Percentiles rank a stretch among this genome's conserved stretches.
These are phyloP conservation scores for Tubosaeta sp. DNA, from an alignment of 768 basidiomycete species.

Conservation along the genomic window DNA sequence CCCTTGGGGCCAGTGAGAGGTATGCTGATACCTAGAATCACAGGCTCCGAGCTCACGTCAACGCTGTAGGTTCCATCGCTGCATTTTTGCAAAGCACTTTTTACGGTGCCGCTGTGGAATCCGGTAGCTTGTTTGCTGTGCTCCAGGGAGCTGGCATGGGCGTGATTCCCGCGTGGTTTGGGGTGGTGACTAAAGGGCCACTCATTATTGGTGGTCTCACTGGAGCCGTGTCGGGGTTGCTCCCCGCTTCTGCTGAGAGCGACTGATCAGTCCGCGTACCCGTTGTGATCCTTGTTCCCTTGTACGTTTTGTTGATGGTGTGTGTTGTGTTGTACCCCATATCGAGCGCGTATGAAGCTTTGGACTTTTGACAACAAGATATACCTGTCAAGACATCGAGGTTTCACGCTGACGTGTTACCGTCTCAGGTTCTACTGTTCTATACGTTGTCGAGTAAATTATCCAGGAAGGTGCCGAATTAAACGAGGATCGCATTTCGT, in stretches of 20 bases:
- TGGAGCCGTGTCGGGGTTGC: not conserved
- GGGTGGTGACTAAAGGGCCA: not conserved
- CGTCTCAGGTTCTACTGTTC: no score
- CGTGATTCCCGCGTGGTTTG: constrained; percentile 2
- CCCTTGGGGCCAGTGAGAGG: constrained; percentile 12
- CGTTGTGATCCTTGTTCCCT: not conserved
- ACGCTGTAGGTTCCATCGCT: constrained; percentile 9
- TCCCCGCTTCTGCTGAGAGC: not conserved
- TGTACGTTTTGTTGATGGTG: no score
- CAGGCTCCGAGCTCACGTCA: not conserved
- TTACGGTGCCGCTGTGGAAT: not conserved
- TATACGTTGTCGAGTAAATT: no score
- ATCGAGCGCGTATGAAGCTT: no score
- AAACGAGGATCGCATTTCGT: no score
- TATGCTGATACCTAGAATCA: not conserved
- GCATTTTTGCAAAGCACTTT: constrained; percentile 6
- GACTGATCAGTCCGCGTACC: not conserved
- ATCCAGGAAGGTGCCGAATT: no score
- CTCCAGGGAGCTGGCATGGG: constrained; percentile 17
- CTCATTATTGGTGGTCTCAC: not conserved
- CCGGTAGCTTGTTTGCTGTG: constrained; percentile 11
- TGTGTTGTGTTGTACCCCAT: no score
- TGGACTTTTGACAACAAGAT: no score
- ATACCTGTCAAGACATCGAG: no score
- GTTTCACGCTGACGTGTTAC: no score